These are phyloP conservation scores for Neofusicoccum kwambonambiense DNA, from an alignment of 2,329 filamentous ascomycete species.

Conservation along the genomic window DNA sequence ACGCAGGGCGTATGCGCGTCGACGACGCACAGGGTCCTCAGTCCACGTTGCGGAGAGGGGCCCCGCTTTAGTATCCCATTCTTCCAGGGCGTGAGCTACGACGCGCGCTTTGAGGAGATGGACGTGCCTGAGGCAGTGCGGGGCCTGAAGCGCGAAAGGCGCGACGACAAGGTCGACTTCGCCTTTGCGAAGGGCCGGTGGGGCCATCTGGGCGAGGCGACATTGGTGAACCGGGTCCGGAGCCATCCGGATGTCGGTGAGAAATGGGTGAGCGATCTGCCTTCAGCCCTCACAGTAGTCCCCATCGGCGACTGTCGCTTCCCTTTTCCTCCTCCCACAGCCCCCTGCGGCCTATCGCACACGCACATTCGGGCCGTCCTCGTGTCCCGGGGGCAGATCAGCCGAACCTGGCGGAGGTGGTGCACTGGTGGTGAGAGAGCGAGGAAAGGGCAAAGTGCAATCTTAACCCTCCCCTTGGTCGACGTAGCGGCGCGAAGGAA, in stretches of 20 bases:
- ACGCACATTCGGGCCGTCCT: conserved; percentile 15
- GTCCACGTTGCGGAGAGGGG: conserved; percentile 66
- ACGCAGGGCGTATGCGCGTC: conserved; percentile 78
- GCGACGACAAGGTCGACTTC: conserved; percentile 78
- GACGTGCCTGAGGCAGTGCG: conserved; percentile 64
- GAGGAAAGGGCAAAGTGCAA: conserved; percentile 7
- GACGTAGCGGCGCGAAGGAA: not conserved
- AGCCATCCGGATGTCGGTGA: conserved; percentile 85
- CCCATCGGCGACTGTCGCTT: conserved; percentile 8
- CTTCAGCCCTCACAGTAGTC: conserved; percentile 8
- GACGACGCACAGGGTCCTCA: conserved; percentile 82
- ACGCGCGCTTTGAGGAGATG: conserved; percentile 76
- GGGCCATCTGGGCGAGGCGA: conserved; percentile 75
- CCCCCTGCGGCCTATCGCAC: conserved; percentile 1
- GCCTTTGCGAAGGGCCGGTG: conserved; percentile 72
- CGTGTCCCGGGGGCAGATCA: conserved; percentile 18
- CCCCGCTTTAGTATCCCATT: conserved; percentile 80
- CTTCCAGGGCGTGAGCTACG: conserved; percentile 81
- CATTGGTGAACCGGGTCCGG: conserved; percentile 79
- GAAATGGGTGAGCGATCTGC: conserved; percentile 54
- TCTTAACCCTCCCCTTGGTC: conserved; percentile 5
- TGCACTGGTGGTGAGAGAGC: conserved; percentile 12
- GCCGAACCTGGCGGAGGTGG: conserved; percentile 11
- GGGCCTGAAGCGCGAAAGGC: conserved; percentile 59
- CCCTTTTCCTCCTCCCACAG: conserved; percentile 3